Evolutionary conservation across 2,329 filamentous ascomycete genomes (phyloP), one percentile per base, ranked within the genome.

Genomic region (Apiospora phragmitis): DNA sequence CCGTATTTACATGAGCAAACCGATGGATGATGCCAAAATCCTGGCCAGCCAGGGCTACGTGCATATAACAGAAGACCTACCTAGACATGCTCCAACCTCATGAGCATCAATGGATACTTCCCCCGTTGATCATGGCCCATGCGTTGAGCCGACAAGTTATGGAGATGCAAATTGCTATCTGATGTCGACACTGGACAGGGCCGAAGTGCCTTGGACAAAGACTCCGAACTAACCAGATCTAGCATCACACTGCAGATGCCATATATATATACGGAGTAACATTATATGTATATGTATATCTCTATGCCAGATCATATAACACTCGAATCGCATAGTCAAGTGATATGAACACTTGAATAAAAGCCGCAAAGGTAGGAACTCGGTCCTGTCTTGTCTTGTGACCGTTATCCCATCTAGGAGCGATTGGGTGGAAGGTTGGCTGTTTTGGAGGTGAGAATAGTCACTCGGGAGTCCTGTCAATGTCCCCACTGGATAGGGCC

Each of bases 71-170:
- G 21, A 21, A 59, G 16, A 14, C 47, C 21, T 9, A 26, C 42
- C 42, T 18, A 24, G 2, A 49, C 21, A 9, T 8, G 26, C 49
- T 32, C 51, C 29, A 35, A 59, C 51, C 51, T 59, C 51, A 35
- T 32, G 51, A 59, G 26, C 51, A 59, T 59, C 29, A 59, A 59
- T 59, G 51, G 51, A 59, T 59, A 32, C 29, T 59, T 59, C 16
- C 51, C 21, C 16, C 29, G 51, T 35, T 59, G 51, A 59, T 59
- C 51, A 59, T 59, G 51, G 55, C 55, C 55, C 55, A 62, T 62
- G 55, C 55, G 55, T 18, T 32, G 14, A 35, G 55, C 55, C 55
- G 29, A 62, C 47, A 51, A 51, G 47, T 51, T 9, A 11, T 51
- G 47, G 47, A 29, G 47, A 51, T 51, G 47, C 21, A n/a, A 47